Evolutionary conservation across 257 asterid genomes (phyloP), one percentile per base, ranked within the genome.

Genomic region (Rauvolfia tetraphylla): DNA sequence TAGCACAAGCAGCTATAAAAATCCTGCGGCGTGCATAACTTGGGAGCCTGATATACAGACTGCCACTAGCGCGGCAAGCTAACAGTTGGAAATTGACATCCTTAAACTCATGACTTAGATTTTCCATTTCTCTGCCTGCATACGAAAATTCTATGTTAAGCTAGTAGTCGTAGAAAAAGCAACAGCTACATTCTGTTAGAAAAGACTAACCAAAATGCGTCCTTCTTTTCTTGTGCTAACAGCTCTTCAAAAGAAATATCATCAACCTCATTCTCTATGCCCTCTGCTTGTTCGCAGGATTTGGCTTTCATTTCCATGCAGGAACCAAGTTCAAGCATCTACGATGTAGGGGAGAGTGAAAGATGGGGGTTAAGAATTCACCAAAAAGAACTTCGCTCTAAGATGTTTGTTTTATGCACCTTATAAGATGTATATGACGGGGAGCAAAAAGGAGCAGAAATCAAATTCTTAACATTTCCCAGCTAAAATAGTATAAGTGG

Each of bases 211-310:
- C 98, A 93, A 79, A 91, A 93, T 4, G 61, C 79, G 66, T 90
- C 96, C 85, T 93, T 91, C 87, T 93, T 93, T 74, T 93, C 98
- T 71, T 83, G 93, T 31, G 87, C 97, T 73, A 93, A 81, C 41
- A 93, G 79, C 83, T 91, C 98, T 79, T 93, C 98, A 17, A 93
- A 93, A 0, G 97, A 90, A 81, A 91, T 90, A 68, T 93, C 93
- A 31, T 85, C 59, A 61, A 78, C 78, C 10, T 84, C 95, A 10
- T 79, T 57, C 51, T 90, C 92, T 56, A 75, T 56, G 75, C 75
- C 82, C 80, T 91, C 91, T 42, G 68, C 83, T 38, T 79, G 81
- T 76, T 63, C 76, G 44, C 42, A 65, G 7, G 88, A 78, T 76
- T 89, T 85, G 23, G 77, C 90, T 83, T 88, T 70, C 87, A 59